Base-by-base conservation (phyloP, 129 eudicot genomes). In the Tagetes patula region DNA sequence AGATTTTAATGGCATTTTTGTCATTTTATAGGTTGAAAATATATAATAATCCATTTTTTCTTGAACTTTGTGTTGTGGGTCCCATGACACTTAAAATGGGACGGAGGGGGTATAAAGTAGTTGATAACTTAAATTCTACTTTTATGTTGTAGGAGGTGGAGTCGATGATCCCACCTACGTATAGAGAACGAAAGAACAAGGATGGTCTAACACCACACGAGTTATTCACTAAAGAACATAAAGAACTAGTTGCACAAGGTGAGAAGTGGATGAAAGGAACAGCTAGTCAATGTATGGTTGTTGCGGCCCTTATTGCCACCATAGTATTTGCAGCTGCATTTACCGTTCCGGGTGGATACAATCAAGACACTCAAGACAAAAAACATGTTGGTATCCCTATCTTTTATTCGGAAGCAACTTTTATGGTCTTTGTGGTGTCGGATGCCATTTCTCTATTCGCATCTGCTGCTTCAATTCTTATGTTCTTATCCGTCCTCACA, bases 201-300 rank as follows among this genome's bases (percentile, higher is more conserved):
- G 77, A 77, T 11, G 85, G 87, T n/a, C 67, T 61, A 74, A 83
- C 87, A n/a, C 90, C 90, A 38, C 60, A 73, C n/a, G 78, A 64
- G 8, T 42, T 83, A 72, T 86, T 86, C 69, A 76, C 85, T 3
- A 46, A 80, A 48, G 83, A 83, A 42, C 90, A 86, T 81, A 80
- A 77, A 65, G 70, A 53, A 11, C 60, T 86, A 10, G 75, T 80
- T 13, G 38, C 77, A 66, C 82, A 36, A 66, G 90, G 87, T 38
- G 84, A 83, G 39, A 75, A 60, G 37, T 86, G 90, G 90, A 83
- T 86, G 90, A 82, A 80, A 74, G 84, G 59, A 43, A 86, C 87
- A 0, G 73, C 90, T 5, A 74, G 76, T 36, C 85, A 85, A n/a
- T 83, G 87, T 77, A 86, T 77, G 83, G 71, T 86, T 6, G 83